Conservation (phyloP, 345 rosid genomes). For the Luvunga scandens region DNA sequence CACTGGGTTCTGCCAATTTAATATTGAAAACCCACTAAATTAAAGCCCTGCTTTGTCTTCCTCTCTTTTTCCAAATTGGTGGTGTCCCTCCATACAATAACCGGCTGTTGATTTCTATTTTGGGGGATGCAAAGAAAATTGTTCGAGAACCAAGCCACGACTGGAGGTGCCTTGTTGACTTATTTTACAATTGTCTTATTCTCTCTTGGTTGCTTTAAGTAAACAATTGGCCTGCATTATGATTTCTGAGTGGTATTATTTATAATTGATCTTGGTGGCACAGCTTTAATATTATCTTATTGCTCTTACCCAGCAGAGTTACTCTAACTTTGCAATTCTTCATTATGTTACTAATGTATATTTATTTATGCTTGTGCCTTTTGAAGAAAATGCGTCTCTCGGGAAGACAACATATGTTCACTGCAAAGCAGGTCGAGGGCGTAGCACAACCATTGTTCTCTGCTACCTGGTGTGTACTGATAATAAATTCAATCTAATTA, state of each 20-base stretch:
- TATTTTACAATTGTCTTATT: neutral
- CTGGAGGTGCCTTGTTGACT: neutral
- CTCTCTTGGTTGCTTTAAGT: neutral
- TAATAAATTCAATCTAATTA: too few species aligned
- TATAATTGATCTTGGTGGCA: neutral
- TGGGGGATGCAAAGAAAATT: neutral
- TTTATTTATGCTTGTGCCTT: neutral
- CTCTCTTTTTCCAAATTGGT: neutral
- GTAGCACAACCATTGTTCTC: slow-evolving; percentile 86
- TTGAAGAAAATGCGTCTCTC: slow-evolving; percentile 54
- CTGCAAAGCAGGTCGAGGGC: slow-evolving; percentile 98
- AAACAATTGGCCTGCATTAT: neutral
- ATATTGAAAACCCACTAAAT: neutral
- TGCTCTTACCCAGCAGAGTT: neutral
- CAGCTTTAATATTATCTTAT: slow-evolving; percentile 1
- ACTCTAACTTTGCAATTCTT: neutral
- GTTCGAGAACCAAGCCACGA: neutral
- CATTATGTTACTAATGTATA: neutral
- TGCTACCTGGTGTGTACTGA: slow-evolving; percentile 31
- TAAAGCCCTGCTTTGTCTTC: neutral
- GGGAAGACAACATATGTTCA: slow-evolving; percentile 81
- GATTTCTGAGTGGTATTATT: neutral
- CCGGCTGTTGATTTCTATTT: neutral
- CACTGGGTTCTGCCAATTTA: neutral
- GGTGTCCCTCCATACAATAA: neutral